Base-by-base conservation (phyloP, 2,329 filamentous ascomycete species). In the Ilyonectria destructans region DNA sequence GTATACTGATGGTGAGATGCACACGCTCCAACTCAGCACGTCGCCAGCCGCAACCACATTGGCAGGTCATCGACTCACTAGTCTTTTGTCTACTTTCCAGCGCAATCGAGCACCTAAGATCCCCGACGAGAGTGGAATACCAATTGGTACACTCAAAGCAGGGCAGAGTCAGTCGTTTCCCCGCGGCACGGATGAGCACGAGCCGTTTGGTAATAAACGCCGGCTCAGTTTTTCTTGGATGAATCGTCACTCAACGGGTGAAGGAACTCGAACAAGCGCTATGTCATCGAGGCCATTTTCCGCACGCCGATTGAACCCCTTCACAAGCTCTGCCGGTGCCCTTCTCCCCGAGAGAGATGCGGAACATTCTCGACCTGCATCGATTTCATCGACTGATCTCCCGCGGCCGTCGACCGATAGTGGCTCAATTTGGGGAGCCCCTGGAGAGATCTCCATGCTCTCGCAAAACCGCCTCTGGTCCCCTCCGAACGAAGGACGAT, bases 121-220 rank as follows among this genome's bases (percentile, higher is more conserved):
- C 0, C 77, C 86, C 13, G 79, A 80, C 45, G 78, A 80, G 1
- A 75, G 74, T 7, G 90, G 91, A 0, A 91, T 91, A 6, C 84
- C 88, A 1, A 80, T 95, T 8, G 93, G 93, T 1, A 90, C 88
- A 21, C 82, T 95, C 15, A 93, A 93, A 76, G 82, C 88, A 33
- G 87, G 89, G 0, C 92, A 96, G 77, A 95, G 92, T 74, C 92
- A 94, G 76, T 96, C 93, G 0, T 90, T 96, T 71, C 93, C 93
- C 6, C 84, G 88, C 19, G 86, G 87, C 68, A 82, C 82, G 68
- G 92, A 88, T 23, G 89, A 90, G 13, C 80, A 79, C 73, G 92
- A 87, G 76, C 82, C 77, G 69, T 81, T 81, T 78, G 85, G 76
- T 69, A 89, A 78, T 79, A 89, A 82, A 80, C 88, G 89, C 26